Evolutionary conservation across 2,329 filamentous ascomycete genomes (phyloP), one percentile per base, ranked within the genome.

Genomic region (Fonsecaea pedrosoi): DNA sequence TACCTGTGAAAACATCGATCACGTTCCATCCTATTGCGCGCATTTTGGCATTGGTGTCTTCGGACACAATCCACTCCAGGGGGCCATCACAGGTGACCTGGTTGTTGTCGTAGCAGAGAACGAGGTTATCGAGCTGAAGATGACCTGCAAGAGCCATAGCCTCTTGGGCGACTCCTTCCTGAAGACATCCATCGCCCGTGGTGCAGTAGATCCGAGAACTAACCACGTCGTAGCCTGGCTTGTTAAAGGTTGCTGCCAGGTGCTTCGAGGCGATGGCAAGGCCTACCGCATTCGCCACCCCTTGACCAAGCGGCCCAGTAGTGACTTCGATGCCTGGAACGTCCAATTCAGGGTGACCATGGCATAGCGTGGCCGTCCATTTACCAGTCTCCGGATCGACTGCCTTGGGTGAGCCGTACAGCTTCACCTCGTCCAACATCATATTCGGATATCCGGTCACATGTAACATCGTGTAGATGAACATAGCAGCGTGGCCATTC

Each of bases 21-120:
- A 87, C 85, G 37, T 86, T 72, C 82, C 83, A 87, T 2, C 84
- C 84, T 50, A 80, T 83, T 32, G 85, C 84, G 9, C 79, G 75
- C 84, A 87, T 86, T 75, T 87, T 87, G 8, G 79, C 75, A 64
- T 87, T 86, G 70, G 86, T 78, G 54, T 87, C 84, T 71, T 88
- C 85, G 0, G 80, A 84, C 66, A 85, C 86, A 1, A 80, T 81
- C 42, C 82, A 77, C 72, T 87, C 84, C 2, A 87, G 80, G 2
- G 80, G 81, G 1, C 86, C 86, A 66, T 87, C 86, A 71, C 85
- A 87, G 6, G 85, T 87, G 54, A 88, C 78, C 71, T 85, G 82
- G 73, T 88, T 87, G 74, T 88, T 87, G 70, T 88, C 86, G 69
- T 87, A 88, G 57, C 87, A 83, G 30, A 88, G 75, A 3, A 81